Evolutionary conservation across 257 asterid species (phyloP).

Genomic region (Capsicum baccatum): DNA sequence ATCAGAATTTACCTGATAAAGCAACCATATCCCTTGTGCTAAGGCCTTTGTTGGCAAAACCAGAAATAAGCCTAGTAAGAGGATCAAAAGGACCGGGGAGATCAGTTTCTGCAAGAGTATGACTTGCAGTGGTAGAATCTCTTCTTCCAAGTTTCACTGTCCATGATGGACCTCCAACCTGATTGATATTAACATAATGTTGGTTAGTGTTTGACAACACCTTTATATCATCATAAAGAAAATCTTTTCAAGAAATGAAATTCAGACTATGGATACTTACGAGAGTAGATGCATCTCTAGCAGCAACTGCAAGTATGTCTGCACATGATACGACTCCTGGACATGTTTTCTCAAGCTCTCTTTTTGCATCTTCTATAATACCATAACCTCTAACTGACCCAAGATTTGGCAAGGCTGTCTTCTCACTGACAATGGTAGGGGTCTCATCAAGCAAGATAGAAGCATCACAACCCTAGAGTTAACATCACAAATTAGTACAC

Average conservation of each 20-base stretch:
- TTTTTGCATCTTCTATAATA: neutral
- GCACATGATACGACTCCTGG: neutral
- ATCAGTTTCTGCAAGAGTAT: neutral
- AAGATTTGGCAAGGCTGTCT: constrained; percentile 5
- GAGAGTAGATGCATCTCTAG: neutral
- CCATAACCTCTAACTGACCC: neutral
- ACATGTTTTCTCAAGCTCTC: neutral
- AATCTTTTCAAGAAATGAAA: too few relatives aligned
- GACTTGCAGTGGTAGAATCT: neutral
- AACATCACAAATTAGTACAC: neutral
- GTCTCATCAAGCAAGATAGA: constrained; percentile 11
- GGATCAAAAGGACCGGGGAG: neutral
- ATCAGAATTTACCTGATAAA: neutral
- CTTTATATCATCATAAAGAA: too few relatives aligned
- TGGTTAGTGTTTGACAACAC: too few relatives aligned
- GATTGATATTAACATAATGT: neutral
- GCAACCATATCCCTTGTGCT: neutral
- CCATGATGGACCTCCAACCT: constrained; percentile 5
- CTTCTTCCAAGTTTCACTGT: neutral
- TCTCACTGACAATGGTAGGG: neutral
- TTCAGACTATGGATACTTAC: neutral
- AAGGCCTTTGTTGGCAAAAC: neutral
- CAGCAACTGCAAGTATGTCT: neutral
- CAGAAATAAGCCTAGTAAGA: neutral
- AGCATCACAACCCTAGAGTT: constrained; percentile 17